Base-by-base conservation (phyloP, 345 rosid species). In the Rhodomyrtus tomentosa region DNA sequence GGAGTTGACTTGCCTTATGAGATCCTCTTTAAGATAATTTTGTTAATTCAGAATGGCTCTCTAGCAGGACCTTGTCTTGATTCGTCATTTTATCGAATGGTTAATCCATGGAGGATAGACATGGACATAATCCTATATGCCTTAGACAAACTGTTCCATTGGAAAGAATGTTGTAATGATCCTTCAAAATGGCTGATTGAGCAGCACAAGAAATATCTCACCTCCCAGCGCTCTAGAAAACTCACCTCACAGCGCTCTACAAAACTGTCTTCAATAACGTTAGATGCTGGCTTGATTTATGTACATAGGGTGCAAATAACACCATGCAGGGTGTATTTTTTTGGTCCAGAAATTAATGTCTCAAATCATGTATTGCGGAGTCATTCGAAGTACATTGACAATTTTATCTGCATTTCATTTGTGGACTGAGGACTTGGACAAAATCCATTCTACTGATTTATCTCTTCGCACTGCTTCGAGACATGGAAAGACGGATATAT, bases 381-480 rank as follows among this genome's bases (percentile, higher is more conserved):
- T 6, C 91, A 83, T 80, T 81, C 42, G n/a, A 20, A 56, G 21
- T 80, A 92, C 29, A 81, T 89, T 16, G 90, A 90, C 51, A 89
- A 94, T 82, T 92, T 94, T 89, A 88, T 94, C 85, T 94, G 95
- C 4, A 87, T 94, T 82, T 91, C 95, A 68, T 94, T 91, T 62
- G 91, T 92, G 81, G 95, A 92, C n/a, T 42, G 96, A 94, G 87
- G 93, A 92, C 55, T 86, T 89, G 22, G 95, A 91, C 5, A 92
- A 88, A 74, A 68, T 96, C 7, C 87, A 90, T 73, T 96, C 98
- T 5, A 89, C 89, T 45, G 95, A 92, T 88, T 87, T 96, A 81
- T 90, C 94, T 74, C 90, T 93, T 2, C 94, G 93, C 13, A 73
- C 91, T 48, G 92, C 94, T 83, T 85, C 87, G 74, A 84, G 82